Percentiles rank a stretch among this genome's conserved stretches.
phyloP scores from a whole-genome alignment of 2,329 filamentous ascomycete species.

The Aspergillus phoenicis region DNA sequence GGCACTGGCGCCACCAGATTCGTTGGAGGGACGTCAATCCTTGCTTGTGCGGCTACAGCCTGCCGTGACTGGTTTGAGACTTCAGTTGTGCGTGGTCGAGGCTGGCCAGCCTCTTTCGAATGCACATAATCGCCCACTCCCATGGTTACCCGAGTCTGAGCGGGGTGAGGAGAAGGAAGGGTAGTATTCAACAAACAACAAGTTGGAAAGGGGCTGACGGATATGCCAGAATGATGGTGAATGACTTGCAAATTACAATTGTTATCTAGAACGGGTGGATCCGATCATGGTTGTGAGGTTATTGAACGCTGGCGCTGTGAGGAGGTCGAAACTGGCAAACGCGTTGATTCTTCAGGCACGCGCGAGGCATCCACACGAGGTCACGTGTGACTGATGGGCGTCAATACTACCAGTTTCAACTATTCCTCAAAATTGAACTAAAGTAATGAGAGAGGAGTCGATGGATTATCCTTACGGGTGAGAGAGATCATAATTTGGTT shows the following conservation, averaged over 20 bases:
- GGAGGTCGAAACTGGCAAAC: constrained; percentile 7
- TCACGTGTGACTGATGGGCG: constrained; percentile 29
- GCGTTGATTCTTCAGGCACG: constrained; percentile 22
- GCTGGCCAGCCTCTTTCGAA: constrained; percentile 39
- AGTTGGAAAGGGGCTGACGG: background rate
- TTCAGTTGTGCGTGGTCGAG: constrained; percentile 28
- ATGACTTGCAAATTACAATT: background rate
- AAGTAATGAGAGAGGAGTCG: background rate
- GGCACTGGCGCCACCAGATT: constrained; percentile 27
- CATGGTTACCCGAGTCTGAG: constrained; percentile 30
- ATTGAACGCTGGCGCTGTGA: constrained; percentile 2
- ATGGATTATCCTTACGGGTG: background rate
- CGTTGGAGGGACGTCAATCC: constrained; percentile 36
- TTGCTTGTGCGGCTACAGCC: constrained; percentile 38
- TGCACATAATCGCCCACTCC: constrained; percentile 48
- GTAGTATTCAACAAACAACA: background rate
- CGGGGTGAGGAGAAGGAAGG: constrained; percentile 1
- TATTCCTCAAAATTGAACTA: background rate
- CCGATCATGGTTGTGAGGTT: constrained; percentile 6
- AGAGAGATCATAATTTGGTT: too few relatives aligned
- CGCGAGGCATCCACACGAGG: constrained; percentile 34
- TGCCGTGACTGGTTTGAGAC: constrained; percentile 33
- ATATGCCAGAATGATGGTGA: background rate
- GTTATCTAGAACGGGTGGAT: background rate
- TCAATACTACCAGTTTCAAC: background rate